These are phyloP conservation scores for Monilinia fructicola DNA, from an alignment of 2,329 filamentous ascomycete species.

Conservation along the genomic window DNA sequence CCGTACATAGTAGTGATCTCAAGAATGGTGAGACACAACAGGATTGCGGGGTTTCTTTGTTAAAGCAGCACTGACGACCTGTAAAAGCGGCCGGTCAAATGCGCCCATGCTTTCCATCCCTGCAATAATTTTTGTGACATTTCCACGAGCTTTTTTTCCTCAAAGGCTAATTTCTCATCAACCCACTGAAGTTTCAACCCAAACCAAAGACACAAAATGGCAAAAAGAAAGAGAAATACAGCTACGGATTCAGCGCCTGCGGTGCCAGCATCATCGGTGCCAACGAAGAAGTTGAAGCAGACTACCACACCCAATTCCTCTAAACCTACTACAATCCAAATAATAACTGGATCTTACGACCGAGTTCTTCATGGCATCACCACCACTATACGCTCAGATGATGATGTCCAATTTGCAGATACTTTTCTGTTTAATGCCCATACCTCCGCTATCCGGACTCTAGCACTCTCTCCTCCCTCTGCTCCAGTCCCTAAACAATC, in stretches of 20 bases:
- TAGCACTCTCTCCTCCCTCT: slow-evolving; percentile 79
- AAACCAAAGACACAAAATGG: slow-evolving; percentile 29
- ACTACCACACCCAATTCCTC: slow-evolving; percentile 29
- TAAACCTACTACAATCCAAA: slow-evolving; percentile 66
- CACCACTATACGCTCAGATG: slow-evolving; percentile 58
- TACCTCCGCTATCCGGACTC: slow-evolving; percentile 81
- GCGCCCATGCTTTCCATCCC: slow-evolving; percentile 1
- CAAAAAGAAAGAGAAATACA: slow-evolving; percentile 40
- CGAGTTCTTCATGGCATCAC: slow-evolving; percentile 87
- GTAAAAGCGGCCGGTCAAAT: background rate
- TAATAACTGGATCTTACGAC: slow-evolving; percentile 92
- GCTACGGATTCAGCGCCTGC: slow-evolving; percentile 28
- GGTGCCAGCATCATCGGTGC: slow-evolving; percentile 8
- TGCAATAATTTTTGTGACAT: slow-evolving; percentile 20
- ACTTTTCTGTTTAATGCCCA: slow-evolving; percentile 97
- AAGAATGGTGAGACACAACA: too few species aligned
- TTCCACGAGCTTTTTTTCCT: slow-evolving; percentile 16
- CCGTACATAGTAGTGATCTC: too few species aligned
- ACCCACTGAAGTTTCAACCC: background rate
- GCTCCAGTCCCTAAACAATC: slow-evolving; percentile 57
- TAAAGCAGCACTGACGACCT: background rate
- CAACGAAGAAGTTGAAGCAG: slow-evolving; percentile 37
- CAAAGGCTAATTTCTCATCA: slow-evolving; percentile 4
- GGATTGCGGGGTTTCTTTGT: too few species aligned
- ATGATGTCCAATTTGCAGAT: slow-evolving; percentile 71